phyloP scores from a whole-genome alignment of 305 asterid species.

The Coffea humblotiana region DNA sequence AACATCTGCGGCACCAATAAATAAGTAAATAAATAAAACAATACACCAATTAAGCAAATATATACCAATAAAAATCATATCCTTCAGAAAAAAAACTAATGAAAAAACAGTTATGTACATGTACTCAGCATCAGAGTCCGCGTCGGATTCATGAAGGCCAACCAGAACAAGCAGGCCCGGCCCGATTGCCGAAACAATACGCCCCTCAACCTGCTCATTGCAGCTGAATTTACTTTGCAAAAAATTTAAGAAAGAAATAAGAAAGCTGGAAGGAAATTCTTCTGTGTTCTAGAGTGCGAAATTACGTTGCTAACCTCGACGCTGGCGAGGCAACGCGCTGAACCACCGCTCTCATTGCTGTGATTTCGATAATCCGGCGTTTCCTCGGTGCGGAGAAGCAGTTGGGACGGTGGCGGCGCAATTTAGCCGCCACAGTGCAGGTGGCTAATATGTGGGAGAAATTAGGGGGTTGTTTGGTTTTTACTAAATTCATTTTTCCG shows the following conservation, averaged over 20 bases:
- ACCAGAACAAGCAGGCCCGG: conserved; percentile 87
- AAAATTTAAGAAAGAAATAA: neutral
- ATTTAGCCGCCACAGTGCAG: conserved; percentile 16
- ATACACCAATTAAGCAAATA: neutral
- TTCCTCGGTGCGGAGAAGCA: conserved; percentile 25
- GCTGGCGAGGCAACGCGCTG: conserved; percentile 89
- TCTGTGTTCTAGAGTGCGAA: neutral
- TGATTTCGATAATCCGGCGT: conserved; percentile 22
- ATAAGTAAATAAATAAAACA: neutral
- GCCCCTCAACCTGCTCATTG: conserved; percentile 71
- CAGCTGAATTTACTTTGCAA: conserved; percentile 16
- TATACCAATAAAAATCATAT: too few species aligned
- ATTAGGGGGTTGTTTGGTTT: conserved; percentile 31
- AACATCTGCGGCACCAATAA: conserved; percentile 55
- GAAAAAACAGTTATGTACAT: conserved; percentile 37
- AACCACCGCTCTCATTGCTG: conserved; percentile 78
- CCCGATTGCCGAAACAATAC: conserved; percentile 66
- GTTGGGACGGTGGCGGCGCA: conserved; percentile 37
- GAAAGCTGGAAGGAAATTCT: neutral
- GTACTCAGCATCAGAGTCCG: conserved; percentile 73
- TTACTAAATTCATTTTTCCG: conserved; percentile 23
- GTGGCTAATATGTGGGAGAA: neutral
- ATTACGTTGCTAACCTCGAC: conserved; percentile 56
- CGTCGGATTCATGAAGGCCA: conserved; percentile 76
- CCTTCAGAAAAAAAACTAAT: neutral